phyloP scores from a whole-genome alignment of 2,329 filamentous ascomycete species.

The Fusarium devonianum region DNA sequence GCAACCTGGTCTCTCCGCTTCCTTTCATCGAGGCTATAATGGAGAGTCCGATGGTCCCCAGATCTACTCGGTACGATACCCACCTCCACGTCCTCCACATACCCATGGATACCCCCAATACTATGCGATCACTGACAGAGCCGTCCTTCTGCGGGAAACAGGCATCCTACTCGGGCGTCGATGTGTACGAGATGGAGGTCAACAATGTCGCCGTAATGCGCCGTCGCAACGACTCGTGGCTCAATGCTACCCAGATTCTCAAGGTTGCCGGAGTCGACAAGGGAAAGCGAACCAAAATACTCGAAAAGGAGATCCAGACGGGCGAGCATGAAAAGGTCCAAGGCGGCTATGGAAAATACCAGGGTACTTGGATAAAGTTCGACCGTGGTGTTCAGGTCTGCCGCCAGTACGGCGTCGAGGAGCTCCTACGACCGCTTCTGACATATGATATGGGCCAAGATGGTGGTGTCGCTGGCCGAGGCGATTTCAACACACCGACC shows the following conservation, averaged over 20 bases:
- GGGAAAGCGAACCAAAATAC: constrained; percentile 94
- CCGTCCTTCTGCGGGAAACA: constrained; percentile 36
- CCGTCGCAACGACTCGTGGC: constrained; percentile 90
- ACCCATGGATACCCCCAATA: neutral
- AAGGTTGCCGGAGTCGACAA: constrained; percentile 98
- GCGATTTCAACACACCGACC: constrained; percentile 89
- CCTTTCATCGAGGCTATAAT: constrained; percentile 48
- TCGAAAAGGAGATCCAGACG: constrained; percentile 96
- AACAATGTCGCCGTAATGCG: constrained; percentile 95
- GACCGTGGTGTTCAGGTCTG: constrained; percentile 92
- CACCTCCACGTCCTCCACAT: neutral
- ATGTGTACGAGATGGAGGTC: constrained; percentile 98
- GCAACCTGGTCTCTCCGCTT: constrained; percentile 50
- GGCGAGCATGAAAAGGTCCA: constrained; percentile 99
- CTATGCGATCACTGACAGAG: constrained; percentile 26
- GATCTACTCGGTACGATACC: constrained; percentile 66
- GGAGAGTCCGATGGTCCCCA: constrained; percentile 55
- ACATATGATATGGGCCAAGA: constrained; percentile 84
- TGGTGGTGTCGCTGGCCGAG: constrained; percentile 73
- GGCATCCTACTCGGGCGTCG: constrained; percentile 93
- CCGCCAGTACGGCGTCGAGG: constrained; percentile 78
- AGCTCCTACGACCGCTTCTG: constrained; percentile 74
- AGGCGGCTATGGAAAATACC: constrained; percentile 97
- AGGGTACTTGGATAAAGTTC: constrained; percentile 98
- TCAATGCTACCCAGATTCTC: constrained; percentile 97